These are phyloP conservation scores for Penicillium sp. DNA, from an alignment of 2,329 filamentous ascomycete species.

Conservation along the genomic window DNA sequence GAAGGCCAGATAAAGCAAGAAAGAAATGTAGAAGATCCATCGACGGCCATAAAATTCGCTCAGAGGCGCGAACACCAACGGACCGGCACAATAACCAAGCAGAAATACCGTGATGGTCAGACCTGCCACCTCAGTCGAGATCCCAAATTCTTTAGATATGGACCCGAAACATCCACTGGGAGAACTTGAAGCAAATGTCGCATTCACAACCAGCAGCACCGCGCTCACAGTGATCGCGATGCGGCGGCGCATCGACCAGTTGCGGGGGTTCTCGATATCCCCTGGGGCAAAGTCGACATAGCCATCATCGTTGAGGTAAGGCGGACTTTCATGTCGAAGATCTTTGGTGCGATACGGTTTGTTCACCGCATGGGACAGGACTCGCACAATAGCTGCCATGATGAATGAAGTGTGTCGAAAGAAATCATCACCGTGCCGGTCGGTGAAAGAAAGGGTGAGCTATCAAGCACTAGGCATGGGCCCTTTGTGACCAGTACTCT, in stretches of 20 bases:
- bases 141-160: conserved; percentile 47
- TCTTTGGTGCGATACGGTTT: conserved; percentile 52
- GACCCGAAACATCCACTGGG: conserved; percentile 40
- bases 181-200: conserved; percentile 53
- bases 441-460: background rate
- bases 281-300: conserved; percentile 51
- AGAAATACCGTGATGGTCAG: conserved; percentile 64
- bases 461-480: background rate
- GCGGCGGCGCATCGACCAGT: conserved; percentile 54
- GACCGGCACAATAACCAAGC: conserved; percentile 62
- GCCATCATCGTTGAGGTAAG: conserved; percentile 51
- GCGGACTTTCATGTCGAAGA: conserved; percentile 35
- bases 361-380: conserved; percentile 52
- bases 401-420: background rate
- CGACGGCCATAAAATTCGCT: conserved; percentile 61
- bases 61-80: conserved; percentile 62
- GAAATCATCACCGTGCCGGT: background rate
- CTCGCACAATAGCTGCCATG: conserved; percentile 45
- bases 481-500: background rate
- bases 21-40: conserved; percentile 48
- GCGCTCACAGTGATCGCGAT: conserved; percentile 12
- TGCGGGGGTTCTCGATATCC: conserved; percentile 58
- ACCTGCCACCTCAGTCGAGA: conserved; percentile 49
- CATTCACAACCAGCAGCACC: conserved; percentile 49
- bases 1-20: conserved; percentile 41